phyloP scores from a whole-genome alignment of 2,329 filamentous ascomycete genomes.

The Diaporthe eres region DNA sequence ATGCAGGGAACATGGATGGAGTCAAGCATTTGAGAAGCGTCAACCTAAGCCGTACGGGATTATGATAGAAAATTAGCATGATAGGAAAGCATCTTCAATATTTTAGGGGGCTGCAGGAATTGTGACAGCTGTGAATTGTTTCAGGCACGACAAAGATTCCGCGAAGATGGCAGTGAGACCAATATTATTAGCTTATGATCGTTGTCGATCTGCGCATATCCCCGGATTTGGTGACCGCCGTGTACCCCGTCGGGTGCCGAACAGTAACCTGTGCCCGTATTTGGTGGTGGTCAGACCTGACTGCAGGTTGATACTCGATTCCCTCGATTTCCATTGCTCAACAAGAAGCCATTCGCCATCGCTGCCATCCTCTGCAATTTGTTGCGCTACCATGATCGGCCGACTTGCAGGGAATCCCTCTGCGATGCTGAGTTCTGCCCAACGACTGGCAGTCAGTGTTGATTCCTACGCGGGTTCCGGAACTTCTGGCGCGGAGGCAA shows the following conservation, averaged over 20 bases:
- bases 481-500: background rate
- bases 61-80: background rate
- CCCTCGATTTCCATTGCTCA: background rate
- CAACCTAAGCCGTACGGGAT: no score
- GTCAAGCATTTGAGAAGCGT: conserved; percentile 4
- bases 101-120: background rate
- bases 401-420: background rate
- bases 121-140: background rate
- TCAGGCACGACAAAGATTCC: background rate
- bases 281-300: background rate
- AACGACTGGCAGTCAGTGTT: background rate
- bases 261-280: background rate
- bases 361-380: background rate
- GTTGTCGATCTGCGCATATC: background rate
- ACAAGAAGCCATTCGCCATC: background rate
- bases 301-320: background rate
- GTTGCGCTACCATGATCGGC: background rate
- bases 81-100: background rate
- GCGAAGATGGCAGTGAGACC: background rate
- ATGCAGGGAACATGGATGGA: background rate
- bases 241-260: background rate
- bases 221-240: background rate
- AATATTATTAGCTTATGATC: background rate
- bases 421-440: background rate
- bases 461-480: background rate